Base-by-base conservation (phyloP, 768 basidiomycete species). In the Tricholoma terreum region DNA sequence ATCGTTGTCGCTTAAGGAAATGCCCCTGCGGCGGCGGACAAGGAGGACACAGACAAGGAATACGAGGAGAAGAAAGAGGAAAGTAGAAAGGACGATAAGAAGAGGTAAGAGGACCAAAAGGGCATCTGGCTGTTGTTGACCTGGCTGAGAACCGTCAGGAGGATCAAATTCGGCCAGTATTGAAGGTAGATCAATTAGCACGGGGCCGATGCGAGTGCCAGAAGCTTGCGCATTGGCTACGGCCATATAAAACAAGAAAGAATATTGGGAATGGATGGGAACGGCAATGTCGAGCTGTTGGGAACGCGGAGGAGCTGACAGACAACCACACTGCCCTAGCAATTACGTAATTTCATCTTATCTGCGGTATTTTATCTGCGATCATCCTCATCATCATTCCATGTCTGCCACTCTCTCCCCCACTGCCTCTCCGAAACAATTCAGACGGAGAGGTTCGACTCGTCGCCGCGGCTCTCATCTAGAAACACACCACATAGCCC, bases 21-120 rank as follows among this genome's bases (percentile, higher is more conserved):
- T 94, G 54, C 87, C 86, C 56, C 90, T 80, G 43, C 91, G 80
- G 55, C 82, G 79, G 58, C 92, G 84, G 63, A 97, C 82, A 60
- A 96, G 81, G 64, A 98, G 80, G 57, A 97, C 84, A 67, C 92
- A 94, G 65, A 95, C 76, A 50, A 98, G 84, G 75, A 98, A 96
- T 58, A 96, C 79, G 50, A 98, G 81, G 61, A 98, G 84, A 53
- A 98, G 86, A 71, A 98, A 90, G 52, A 99, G 83, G 62, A 98
- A 90, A 5, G 93, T 93, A 21, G 92, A 89, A 33, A 98, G 83
- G 48, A 98, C 89, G 74, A 98, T 91, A 68, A 98, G 86, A 54
- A 99, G 82, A 24, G 96, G 96, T 6, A 99, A 83, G 58, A 99
- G 85, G 66, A 98, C 84, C 68, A 91, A 82, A 59, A 92, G 84